Percentiles rank a stretch among this genome's conserved stretches.
phyloP scores from a whole-genome alignment of 352 stramenopile genomes.

The Pythium dissimile region DNA sequence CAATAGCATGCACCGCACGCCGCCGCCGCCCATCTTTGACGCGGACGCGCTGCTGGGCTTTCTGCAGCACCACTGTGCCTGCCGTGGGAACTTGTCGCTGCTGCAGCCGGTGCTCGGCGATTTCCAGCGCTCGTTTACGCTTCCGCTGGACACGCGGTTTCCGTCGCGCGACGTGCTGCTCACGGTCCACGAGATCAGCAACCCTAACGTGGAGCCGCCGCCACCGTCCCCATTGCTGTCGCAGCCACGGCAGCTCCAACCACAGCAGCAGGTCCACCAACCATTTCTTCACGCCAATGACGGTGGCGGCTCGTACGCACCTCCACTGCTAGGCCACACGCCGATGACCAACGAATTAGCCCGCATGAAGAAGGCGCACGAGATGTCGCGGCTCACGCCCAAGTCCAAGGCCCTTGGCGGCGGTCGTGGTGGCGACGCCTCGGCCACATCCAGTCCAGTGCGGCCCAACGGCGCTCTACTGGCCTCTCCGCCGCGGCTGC shows the following conservation, averaged over 20 bases:
- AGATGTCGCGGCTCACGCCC: constrained; percentile 15
- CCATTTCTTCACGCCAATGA: constrained; percentile 1
- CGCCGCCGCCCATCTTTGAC: constrained; percentile 4
- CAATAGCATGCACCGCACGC: neutral
- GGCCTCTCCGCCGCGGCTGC: constrained; percentile 4
- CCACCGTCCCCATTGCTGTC: neutral
- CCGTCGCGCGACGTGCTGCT: constrained; percentile 16
- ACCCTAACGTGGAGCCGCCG: neutral
- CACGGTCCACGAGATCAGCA: constrained; percentile 18
- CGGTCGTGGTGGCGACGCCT: too few relatives aligned
- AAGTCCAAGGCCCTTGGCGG: constrained; percentile 9
- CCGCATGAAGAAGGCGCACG: constrained; percentile 8
- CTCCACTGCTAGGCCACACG: neutral
- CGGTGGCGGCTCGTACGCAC: too few relatives aligned
- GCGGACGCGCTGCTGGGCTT: constrained; percentile 26
- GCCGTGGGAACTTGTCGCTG: constrained; percentile 28
- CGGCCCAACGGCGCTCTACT: neutral
- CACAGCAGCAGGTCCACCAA: neutral
- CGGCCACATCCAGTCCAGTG: neutral
- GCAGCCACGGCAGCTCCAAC: neutral
- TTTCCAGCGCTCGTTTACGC: constrained; percentile 19
- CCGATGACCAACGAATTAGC: neutral
- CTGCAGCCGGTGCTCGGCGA: constrained; percentile 17
- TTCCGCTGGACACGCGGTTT: constrained; percentile 18
- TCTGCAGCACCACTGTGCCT: constrained; percentile 31